Base-by-base conservation (phyloP, 441 rosid species). In the Populus tomentosa region DNA sequence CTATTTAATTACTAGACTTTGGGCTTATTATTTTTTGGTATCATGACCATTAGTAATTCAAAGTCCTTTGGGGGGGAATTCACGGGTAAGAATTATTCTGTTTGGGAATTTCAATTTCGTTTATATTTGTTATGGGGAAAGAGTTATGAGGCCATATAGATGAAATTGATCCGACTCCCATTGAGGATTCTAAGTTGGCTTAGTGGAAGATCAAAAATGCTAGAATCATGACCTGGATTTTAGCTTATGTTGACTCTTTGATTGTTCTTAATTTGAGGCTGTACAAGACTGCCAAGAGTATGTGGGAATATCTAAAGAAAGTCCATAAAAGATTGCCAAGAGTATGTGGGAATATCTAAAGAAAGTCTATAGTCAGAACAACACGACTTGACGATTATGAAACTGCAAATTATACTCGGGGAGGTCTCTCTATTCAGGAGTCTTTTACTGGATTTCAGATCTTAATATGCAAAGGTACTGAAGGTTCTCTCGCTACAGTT, bases 141-240 rank as follows among this genome's bases (percentile, higher is more conserved):
- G 77, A 64, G 5, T 64, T 64, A 74, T 64, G 56, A 32, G 59
- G 70, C 11, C 70, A 38, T 24, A 24, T 63, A 20, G 69, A 74
- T 74, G 77, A 69, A 9, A 74, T 3, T 64, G 61, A 10, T 33
- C 36, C 16, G 10, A 13, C 20, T 62, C 38, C 62, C 16, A 62
- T 16, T 13, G 71, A 33, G 63, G 6, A 35, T 33, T 61, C n/a
- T 20, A 7, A 46, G 42, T 78, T 63, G 33, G 5, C 23, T 10
- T 11, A 64, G 14, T 64, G 33, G 33, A 64, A 64, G 28, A 26
- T 64, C 28, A 42, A 62, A 18, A 32, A 61, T 6, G 62, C 32
- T 30, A 36, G 23, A 36, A 68, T 35, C 35, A 64, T 72, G 67
- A 24, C 42, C n/a, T 32, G 28, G 28, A 30, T 30, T 30, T 23